phyloP scores from a whole-genome alignment of 75 land plant genomes.

The Gnetum montanum region DNA sequence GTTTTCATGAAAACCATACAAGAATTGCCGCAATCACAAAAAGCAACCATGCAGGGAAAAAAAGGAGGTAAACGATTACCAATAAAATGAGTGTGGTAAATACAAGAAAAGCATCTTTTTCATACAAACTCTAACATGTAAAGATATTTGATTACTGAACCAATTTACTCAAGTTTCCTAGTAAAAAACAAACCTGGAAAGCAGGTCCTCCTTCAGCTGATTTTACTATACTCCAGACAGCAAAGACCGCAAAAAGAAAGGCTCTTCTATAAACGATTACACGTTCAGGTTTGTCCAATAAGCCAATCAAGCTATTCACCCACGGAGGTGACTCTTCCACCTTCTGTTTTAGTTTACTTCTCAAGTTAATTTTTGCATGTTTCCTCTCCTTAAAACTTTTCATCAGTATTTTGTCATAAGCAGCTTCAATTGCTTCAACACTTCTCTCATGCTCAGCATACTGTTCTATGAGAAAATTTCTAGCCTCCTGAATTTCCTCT shows the following conservation, averaged over 20 bases:
- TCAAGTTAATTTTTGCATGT: conserved; percentile 68
- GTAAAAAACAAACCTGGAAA: conserved; percentile 62
- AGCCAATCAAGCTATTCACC: conserved; percentile 46
- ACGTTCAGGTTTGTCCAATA: conserved; percentile 46
- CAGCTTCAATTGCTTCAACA: conserved; percentile 81
- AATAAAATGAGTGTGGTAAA: no score
- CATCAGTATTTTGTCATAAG: conserved; percentile 80
- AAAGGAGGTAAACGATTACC: not conserved
- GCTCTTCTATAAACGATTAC: conserved; percentile 50
- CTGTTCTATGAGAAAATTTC: conserved; percentile 67
- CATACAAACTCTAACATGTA: no score
- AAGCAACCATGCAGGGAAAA: no score
- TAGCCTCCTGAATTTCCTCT: conserved; percentile 68
- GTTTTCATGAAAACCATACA: no score
- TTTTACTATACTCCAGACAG: conserved; percentile 74
- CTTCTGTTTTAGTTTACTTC: conserved; percentile 64
- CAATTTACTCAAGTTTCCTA: not conserved
- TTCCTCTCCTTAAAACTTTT: conserved; percentile 56
- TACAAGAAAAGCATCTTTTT: no score
- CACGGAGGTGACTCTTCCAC: conserved; percentile 92
- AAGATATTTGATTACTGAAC: no score
- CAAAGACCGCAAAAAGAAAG: conserved; percentile 54
- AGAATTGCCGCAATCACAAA: no score
- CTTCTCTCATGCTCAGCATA: conserved; percentile 81
- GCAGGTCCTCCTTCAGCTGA: conserved; percentile 90